A percentile compares a stretch with the other conserved stretches of the same genome.
Evolutionary conservation across 345 rosid genomes (phyloP).

Genomic region (Dipteronia sinensis): DNA sequence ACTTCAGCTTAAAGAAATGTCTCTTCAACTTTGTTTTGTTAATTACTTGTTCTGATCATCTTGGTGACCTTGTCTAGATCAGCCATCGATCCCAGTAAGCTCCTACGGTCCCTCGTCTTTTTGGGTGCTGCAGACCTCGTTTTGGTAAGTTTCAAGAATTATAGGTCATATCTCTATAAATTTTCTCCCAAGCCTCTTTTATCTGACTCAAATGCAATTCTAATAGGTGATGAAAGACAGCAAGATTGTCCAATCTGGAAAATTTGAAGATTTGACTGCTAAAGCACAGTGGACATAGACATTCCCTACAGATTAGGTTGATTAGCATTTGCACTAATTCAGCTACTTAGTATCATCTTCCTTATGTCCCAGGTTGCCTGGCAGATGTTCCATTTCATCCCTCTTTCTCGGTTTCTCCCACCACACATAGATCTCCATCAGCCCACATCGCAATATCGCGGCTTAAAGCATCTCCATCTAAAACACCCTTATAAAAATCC

Average conservation of each 20-base stretch:
- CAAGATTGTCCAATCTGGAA: slow-evolving; percentile 59
- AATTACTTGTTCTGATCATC: too few species aligned
- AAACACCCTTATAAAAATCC: slow-evolving; percentile 48
- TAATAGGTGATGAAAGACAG: slow-evolving; percentile 66
- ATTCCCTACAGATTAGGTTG: too few species aligned
- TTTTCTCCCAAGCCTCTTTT: not conserved
- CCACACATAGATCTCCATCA: slow-evolving; percentile 56
- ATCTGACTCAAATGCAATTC: not conserved
- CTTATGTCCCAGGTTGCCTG: too few species aligned
- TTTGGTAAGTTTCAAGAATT: slow-evolving; percentile 38
- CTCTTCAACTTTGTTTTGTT: too few species aligned
- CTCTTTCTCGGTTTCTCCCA: slow-evolving; percentile 93
- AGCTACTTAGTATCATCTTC: too few species aligned
- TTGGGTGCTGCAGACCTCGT: slow-evolving; percentile 63
- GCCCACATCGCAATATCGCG: slow-evolving; percentile 61
- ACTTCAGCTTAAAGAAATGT: too few species aligned
- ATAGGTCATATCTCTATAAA: not conserved
- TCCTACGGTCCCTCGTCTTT: too few species aligned
- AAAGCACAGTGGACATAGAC: slow-evolving; percentile 65
- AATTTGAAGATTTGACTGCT: slow-evolving; percentile 51
- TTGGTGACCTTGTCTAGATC: too few species aligned
- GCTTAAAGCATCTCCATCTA: slow-evolving; percentile 57
- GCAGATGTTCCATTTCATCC: too few species aligned
- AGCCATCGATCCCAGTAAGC: too few species aligned
- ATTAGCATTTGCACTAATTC: too few species aligned